Evolutionary conservation across 345 rosid genomes (phyloP).

Genomic region (Citrus sp.): DNA sequence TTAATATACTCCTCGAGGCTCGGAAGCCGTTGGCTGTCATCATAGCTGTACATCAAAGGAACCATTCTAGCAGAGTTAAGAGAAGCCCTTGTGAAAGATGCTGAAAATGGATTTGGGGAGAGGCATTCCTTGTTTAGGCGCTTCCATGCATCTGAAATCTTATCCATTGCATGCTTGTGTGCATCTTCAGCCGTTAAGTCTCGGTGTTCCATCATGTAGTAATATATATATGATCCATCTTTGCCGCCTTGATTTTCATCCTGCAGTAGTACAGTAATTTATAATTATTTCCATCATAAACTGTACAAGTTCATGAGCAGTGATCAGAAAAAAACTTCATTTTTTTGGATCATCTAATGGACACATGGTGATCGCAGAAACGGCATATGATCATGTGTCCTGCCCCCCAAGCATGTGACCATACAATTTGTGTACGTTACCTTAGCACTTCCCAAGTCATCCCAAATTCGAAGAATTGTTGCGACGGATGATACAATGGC

Average conservation of each 20-base stretch:
- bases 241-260: constrained; percentile 51
- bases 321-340: no score
- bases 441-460: constrained; percentile 60
- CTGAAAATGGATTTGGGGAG: constrained; percentile 27
- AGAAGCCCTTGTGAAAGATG: constrained; percentile 29
- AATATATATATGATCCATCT: constrained; percentile 45
- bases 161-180: constrained; percentile 19
- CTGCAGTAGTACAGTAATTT: constrained; percentile 13
- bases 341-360: no score
- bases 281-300: no score
- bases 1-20: constrained; percentile 32
- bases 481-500: constrained; percentile 35
- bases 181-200: constrained; percentile 29
- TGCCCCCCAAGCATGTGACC: no score
- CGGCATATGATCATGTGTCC: no score
- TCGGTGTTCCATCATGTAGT: constrained; percentile 37
- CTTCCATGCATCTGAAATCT: constrained; percentile 61
- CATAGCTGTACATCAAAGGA: constrained; percentile 50
- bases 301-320: no score
- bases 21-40: constrained; percentile 39
- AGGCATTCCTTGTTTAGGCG: constrained; percentile 45
- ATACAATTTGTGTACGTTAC: constrained; percentile 4
- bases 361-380: no score
- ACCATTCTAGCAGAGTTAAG: constrained; percentile 54
- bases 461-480: constrained; percentile 57